Conservation (phyloP, 495 filamentous ascomycete genomes). For the Xeromyces bisporus region DNA sequence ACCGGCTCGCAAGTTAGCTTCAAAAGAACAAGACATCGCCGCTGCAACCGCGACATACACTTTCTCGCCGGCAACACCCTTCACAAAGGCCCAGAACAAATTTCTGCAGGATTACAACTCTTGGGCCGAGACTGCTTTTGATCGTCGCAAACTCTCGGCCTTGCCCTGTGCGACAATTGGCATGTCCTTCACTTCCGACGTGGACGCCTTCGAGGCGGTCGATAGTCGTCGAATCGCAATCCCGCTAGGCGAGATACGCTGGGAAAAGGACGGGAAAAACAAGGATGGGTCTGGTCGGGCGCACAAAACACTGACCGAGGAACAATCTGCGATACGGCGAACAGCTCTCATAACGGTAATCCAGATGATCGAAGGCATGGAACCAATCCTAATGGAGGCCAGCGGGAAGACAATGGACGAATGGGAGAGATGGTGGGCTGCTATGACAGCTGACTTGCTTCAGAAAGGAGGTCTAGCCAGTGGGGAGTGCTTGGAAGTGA, state of each 20-base stretch:
- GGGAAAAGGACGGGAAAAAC: conserved; percentile 53
- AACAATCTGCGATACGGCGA: conserved; percentile 57
- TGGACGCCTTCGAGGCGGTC: conserved; percentile 50
- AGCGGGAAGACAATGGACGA: conserved; percentile 78
- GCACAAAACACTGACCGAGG: conserved; percentile 40
- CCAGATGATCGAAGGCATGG: conserved; percentile 74
- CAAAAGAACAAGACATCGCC: conserved; percentile 43
- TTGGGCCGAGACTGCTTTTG: conserved; percentile 64
- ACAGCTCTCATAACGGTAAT: conserved; percentile 70
- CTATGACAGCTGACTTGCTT: conserved; percentile 71
- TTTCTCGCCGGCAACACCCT: conserved; percentile 68
- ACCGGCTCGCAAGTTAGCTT: conserved; percentile 32
- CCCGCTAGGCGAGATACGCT: conserved; percentile 70
- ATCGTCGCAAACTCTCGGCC: conserved; percentile 48
- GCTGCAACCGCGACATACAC: conserved; percentile 59
- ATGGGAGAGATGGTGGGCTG: conserved; percentile 81
- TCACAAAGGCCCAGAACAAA: conserved; percentile 58
- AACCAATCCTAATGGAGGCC: conserved; percentile 64
- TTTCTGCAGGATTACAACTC: conserved; percentile 72
- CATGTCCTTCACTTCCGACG: conserved; percentile 63
- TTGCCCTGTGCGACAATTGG: conserved; percentile 68
- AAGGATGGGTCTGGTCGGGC: conserved; percentile 23
- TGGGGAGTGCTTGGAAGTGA: conserved; percentile 84
- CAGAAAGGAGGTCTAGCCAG: conserved; percentile 59
- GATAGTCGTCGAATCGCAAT: conserved; percentile 65